Conservation (phyloP, 2,329 filamentous ascomycete genomes). For the Fusarium torreyae region DNA sequence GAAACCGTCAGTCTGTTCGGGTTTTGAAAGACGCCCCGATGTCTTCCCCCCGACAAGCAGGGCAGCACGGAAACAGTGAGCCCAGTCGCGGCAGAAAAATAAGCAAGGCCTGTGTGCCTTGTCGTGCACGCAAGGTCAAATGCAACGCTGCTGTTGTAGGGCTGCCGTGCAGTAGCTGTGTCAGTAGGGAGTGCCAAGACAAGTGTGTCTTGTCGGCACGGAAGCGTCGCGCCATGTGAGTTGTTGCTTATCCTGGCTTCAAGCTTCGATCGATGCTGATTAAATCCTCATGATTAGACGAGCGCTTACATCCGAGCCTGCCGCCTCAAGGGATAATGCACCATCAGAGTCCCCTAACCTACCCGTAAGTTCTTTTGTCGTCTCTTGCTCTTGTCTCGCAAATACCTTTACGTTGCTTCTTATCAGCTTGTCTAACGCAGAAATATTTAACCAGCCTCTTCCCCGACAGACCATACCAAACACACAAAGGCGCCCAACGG, state of each 20-base stretch:
- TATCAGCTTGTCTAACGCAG: not conserved
- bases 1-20: not conserved
- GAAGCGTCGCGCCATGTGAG: constrained; percentile 35
- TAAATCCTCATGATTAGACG: not conserved
- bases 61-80: not conserved
- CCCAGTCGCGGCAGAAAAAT: constrained; percentile 7
- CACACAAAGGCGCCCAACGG: not conserved
- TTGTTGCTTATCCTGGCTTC: not conserved
- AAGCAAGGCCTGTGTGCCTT: constrained; percentile 41
- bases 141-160: constrained; percentile 36
- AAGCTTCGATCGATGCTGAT: accelerated
- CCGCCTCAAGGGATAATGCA: not conserved
- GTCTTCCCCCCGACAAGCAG: not conserved
- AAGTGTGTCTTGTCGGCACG: constrained; percentile 29
- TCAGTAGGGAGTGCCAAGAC: constrained; percentile 9
- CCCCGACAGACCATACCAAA: not conserved
- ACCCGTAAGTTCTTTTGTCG: not conserved
- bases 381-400: not conserved
- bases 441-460: not conserved
- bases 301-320: not conserved
- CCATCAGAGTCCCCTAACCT: not conserved
- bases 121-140: constrained; percentile 40
- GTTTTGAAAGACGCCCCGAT: not conserved
- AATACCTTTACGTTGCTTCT: too few species aligned
- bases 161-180: constrained; percentile 35